These are phyloP conservation scores for Cicer pinnatifidum DNA, from an alignment of 306 rosid genomes.

Conservation along the genomic window DNA sequence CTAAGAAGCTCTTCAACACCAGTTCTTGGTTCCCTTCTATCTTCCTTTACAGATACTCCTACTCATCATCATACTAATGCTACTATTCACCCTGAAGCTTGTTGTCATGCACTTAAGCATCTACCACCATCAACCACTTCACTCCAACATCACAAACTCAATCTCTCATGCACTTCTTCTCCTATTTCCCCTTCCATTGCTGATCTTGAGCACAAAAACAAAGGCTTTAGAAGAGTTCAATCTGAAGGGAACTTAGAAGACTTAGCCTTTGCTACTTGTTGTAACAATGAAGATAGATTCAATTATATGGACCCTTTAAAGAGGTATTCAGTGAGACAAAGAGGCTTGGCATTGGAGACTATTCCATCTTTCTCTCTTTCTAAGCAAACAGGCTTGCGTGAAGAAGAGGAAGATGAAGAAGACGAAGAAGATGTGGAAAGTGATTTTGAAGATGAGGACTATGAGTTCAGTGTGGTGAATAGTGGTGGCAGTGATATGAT, in stretches of 20 bases:
- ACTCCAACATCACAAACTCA: slow-evolving; percentile 26
- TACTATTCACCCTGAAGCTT: slow-evolving; percentile 48
- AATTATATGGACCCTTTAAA: slow-evolving; percentile 35
- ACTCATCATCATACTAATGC: slow-evolving; percentile 26
- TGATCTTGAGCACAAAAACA: slow-evolving; percentile 46
- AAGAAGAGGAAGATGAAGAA: slow-evolving; percentile 52
- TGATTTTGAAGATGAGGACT: slow-evolving; percentile 50
- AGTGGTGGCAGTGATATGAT: slow-evolving; percentile 4
- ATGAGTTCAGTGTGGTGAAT: slow-evolving; percentile 36
- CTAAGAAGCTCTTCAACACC: slow-evolving; percentile 93
- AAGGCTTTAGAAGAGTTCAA: slow-evolving; percentile 72
- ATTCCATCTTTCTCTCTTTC: slow-evolving; percentile 61
- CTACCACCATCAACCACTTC: slow-evolving; percentile 47
- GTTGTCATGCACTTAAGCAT: slow-evolving; percentile 45
- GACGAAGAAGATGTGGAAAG: slow-evolving; percentile 44
- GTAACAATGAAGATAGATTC: slow-evolving; percentile 47
- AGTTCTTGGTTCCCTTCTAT: slow-evolving; percentile 70
- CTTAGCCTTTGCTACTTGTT: slow-evolving; percentile 53
- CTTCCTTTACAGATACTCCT: slow-evolving; percentile 64
- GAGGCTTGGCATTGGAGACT: slow-evolving; percentile 52
- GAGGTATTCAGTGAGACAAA: slow-evolving; percentile 43
- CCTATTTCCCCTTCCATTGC: slow-evolving; percentile 74
- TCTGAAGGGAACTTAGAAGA: slow-evolving; percentile 83
- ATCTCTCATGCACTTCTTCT: slow-evolving; percentile 63
- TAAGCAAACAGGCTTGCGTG: slow-evolving; percentile 42